phyloP scores from a whole-genome alignment of 164 flowering plant species.

The Vitis rotundifolia region DNA sequence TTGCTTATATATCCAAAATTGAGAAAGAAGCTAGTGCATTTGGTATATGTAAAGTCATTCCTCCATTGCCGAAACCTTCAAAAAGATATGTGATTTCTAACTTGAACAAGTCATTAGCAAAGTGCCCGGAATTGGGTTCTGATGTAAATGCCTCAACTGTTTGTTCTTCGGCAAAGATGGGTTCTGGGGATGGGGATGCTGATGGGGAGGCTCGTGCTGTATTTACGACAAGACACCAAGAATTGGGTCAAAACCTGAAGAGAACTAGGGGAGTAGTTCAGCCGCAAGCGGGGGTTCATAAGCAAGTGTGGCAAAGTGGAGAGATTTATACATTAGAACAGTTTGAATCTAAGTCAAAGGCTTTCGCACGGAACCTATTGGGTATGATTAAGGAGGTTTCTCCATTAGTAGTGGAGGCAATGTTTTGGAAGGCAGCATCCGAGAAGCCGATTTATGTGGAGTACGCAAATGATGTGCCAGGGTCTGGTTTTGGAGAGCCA shows the following conservation, averaged over 20 bases:
- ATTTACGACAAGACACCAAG: constrained; percentile 94
- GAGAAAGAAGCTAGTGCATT: constrained; percentile 93
- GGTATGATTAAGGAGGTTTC: constrained; percentile 65
- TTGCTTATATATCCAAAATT: constrained; percentile 93
- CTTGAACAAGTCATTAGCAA: constrained; percentile 68
- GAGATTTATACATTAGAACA: constrained; percentile 85
- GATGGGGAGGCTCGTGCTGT: constrained; percentile 58
- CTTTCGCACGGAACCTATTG: constrained; percentile 61
- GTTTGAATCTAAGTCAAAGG: constrained; percentile 86
- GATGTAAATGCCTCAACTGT: constrained; percentile 17
- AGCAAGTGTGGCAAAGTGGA: constrained; percentile 99
- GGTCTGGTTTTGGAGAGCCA: constrained; percentile 89
- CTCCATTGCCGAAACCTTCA: constrained; percentile 92
- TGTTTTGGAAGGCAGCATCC: constrained; percentile 85
- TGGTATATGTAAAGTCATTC: constrained; percentile 94
- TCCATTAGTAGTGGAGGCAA: constrained; percentile 64
- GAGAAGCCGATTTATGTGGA: constrained; percentile 91
- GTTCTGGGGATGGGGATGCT: constrained; percentile 24
- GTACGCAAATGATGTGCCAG: constrained; percentile 99
- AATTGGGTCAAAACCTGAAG: constrained; percentile 66
- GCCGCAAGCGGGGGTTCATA: constrained; percentile 36
- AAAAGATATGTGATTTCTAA: constrained; percentile 68
- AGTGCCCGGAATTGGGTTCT: constrained; percentile 61
- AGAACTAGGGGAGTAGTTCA: constrained; percentile 37
- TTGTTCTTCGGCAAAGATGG: constrained; percentile 15